A percentile compares a stretch with the other conserved stretches of the same genome.
Conservation (phyloP, 1,284 basidiomycete species). For the Cryptococcus floricola region DNA sequence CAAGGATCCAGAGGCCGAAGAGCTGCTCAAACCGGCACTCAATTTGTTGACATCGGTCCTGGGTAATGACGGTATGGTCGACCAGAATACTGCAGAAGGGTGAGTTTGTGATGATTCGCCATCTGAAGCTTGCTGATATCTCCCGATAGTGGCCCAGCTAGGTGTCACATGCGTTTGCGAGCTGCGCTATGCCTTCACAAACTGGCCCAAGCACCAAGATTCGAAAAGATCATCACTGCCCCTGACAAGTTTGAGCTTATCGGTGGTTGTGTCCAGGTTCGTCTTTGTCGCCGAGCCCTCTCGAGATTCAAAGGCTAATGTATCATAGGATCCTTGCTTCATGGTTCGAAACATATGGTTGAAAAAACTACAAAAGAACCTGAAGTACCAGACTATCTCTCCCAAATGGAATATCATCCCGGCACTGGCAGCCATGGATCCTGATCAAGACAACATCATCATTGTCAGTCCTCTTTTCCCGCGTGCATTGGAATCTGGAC, state of each 20-base stretch:
- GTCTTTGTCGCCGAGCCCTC: slow-evolving; percentile 8
- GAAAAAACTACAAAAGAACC: slow-evolving; percentile 64
- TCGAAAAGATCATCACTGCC: slow-evolving; percentile 59
- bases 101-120: slow-evolving; percentile 46
- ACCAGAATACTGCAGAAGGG: slow-evolving; percentile 62
- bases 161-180: slow-evolving; percentile 63
- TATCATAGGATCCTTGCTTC: slow-evolving; percentile 72
- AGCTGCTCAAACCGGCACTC: slow-evolving; percentile 67
- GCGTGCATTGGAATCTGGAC: background rate
- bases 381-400: slow-evolving; percentile 62
- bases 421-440: slow-evolving; percentile 87
- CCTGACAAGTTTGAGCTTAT: slow-evolving; percentile 61
- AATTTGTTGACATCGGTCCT: slow-evolving; percentile 69
- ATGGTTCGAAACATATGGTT: slow-evolving; percentile 77
- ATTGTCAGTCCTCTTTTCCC: slow-evolving; percentile 19
- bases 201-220: slow-evolving; percentile 63
- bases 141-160: slow-evolving; percentile 26
- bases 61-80: slow-evolving; percentile 62
- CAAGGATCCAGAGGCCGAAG: slow-evolving; percentile 57
- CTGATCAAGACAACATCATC: slow-evolving; percentile 66
- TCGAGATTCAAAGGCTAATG: slow-evolving; percentile 1
- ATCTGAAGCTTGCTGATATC: background rate
- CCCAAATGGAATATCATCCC: slow-evolving; percentile 75
- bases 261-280: slow-evolving; percentile 72
- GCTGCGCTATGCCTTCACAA: slow-evolving; percentile 78